Conservation (phyloP, 345 rosid genomes). For the Kandelia obovata region DNA sequence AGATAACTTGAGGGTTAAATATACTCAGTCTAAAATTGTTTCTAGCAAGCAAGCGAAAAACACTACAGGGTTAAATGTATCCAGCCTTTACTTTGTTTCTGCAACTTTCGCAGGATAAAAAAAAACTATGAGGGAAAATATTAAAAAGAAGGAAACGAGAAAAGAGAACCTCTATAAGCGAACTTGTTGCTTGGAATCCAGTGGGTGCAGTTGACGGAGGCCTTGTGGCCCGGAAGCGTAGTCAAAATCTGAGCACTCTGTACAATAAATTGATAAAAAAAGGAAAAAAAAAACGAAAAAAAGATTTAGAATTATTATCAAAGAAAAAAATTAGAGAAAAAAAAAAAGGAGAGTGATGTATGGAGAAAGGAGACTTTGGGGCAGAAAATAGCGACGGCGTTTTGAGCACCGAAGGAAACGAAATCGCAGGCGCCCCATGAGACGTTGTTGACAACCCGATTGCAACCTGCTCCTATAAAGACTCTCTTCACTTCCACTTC, state of each 20-base stretch:
- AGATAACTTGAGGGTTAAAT: no score
- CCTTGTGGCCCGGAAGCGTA: constrained; percentile 83
- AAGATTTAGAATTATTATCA: background rate
- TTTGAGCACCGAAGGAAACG: constrained; percentile 80
- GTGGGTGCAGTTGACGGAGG: constrained; percentile 78
- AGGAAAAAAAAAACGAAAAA: background rate
- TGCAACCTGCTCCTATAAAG: constrained; percentile 93
- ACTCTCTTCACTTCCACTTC: constrained; percentile 49
- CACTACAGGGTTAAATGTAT: no score
- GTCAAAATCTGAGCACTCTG: constrained; percentile 81
- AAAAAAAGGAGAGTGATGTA: background rate
- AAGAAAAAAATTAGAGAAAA: background rate
- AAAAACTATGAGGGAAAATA: background rate
- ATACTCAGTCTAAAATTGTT: no score
- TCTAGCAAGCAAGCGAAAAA: no score
- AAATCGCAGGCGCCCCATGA: constrained; percentile 88
- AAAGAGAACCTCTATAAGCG: constrained; percentile 61
- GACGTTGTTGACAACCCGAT: constrained; percentile 76
- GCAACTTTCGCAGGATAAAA: background rate
- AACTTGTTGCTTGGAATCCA: constrained; percentile 81
- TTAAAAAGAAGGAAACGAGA: background rate
- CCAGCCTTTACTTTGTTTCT: no score
- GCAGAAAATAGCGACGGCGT: constrained; percentile 74
- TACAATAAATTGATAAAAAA: background rate
- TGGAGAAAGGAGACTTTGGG: constrained; percentile 47